Base-by-base conservation (phyloP, 495 filamentous ascomycete genomes). In the Neurospora sp. region DNA sequence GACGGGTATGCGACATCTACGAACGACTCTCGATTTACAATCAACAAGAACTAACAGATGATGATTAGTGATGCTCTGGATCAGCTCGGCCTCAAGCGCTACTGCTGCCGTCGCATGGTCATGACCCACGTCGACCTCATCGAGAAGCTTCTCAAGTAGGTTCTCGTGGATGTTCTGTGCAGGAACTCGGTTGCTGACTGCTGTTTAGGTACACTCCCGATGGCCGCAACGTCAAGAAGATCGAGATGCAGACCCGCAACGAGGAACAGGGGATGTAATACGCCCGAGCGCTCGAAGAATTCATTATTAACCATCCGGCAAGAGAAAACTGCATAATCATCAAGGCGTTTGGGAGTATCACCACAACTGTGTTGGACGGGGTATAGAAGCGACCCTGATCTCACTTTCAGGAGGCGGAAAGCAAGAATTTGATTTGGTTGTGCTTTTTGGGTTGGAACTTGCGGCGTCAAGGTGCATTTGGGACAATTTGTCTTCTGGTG, bases 91-190 rank as follows among this genome's bases (percentile, higher is more conserved):
- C 93, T 94, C 84, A 94, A 93, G 81, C 89, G 96, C 42, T 99
- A 98, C 84, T 99, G 96, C 86, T 99, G 96, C 83, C 92, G 96
- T 68, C 90, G 96, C 79, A 99, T 99, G 96, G 87, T 99, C 77
- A 97, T 99, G 93, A 99, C 96, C n/a, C 96, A 99, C 81, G 96
- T 99, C 74, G 96, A 99, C 80, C 85, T 99, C 70, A 98, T 99
- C 75, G 96, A 99, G 87, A 99, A 99, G 85, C 88, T 99, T 22
- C 87, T 99, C 35, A 93, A 95, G 94, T 98, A 88, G 77, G 87
- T 75, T 9, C 31, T 31, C 8, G 41, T 74, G 41, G 69, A 66
- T 10, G 11, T 16, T 31, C n/a, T 72, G 22, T 20, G 38, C 41
- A 39, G 27, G 6, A 10, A 31, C 3, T 12, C 16, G n/a, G 40